A percentile compares a stretch with the other conserved stretches of the same genome.
Conservation (phyloP, 2,329 filamentous ascomycete genomes). For the Pezicula radicicola region DNA sequence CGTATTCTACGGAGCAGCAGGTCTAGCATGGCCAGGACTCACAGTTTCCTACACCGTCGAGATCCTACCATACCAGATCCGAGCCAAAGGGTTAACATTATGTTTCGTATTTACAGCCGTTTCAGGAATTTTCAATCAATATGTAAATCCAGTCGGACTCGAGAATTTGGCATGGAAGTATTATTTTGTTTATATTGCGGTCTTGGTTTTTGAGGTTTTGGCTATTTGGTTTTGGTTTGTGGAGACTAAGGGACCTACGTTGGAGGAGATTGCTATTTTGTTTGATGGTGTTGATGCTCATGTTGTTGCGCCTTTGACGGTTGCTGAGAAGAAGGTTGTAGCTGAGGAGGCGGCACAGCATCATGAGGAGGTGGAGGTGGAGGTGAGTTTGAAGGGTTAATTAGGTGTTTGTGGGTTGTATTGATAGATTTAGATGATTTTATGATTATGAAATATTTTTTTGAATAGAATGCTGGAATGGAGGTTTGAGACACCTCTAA, state of each 20-base stretch:
- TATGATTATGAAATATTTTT: too few species aligned
- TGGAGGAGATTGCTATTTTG: conserved; percentile 29
- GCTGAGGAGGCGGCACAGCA: not conserved
- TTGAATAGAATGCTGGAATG: too few species aligned
- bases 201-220: conserved; percentile 26
- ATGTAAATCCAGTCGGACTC: conserved; percentile 19
- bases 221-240: conserved; percentile 31
- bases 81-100: conserved; percentile 17
- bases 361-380: too few species aligned
- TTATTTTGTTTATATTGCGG: conserved; percentile 28
- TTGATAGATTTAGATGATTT: too few species aligned
- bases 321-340: not conserved
- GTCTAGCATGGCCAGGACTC: conserved; percentile 21
- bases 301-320: conserved; percentile 2
- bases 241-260: conserved; percentile 28
- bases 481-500: too few species aligned
- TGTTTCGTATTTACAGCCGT: conserved; percentile 17
- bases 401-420: too few species aligned
- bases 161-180: conserved; percentile 19
- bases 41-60: conserved; percentile 16
- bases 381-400: too few species aligned
- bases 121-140: conserved; percentile 18
- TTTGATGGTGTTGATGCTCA: conserved; percentile 26
- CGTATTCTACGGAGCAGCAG: conserved; percentile 29
- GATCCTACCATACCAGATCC: conserved; percentile 18